A percentile compares a stretch with the other conserved stretches of the same genome.
Conservation (phyloP, 352 stramenopile genomes). For the Phytophthora podocarpi region DNA sequence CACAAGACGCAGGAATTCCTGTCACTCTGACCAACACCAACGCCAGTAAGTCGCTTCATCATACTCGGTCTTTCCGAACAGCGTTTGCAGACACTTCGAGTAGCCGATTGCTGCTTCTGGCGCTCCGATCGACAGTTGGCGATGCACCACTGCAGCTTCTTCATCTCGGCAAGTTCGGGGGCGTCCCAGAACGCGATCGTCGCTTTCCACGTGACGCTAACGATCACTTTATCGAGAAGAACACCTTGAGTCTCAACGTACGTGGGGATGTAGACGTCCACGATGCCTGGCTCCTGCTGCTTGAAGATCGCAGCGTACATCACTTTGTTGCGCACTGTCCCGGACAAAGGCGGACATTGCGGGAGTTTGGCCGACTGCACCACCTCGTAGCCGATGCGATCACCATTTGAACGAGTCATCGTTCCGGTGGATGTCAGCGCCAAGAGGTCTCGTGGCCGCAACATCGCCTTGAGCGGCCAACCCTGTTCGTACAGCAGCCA, state of each 20-base stretch:
- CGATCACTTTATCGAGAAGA: constrained; percentile 20
- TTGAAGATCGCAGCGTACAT: constrained; percentile 36
- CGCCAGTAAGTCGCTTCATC: no score
- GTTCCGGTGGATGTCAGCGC: constrained; percentile 37
- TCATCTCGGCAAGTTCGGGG: constrained; percentile 23
- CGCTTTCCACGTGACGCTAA: constrained; percentile 16
- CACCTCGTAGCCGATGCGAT: constrained; percentile 52
- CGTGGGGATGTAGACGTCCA: constrained; percentile 29
- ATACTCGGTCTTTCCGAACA: no score
- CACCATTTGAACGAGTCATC: constrained; percentile 31
- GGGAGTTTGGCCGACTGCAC: constrained; percentile 43
- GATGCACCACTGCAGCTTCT: constrained; percentile 32
- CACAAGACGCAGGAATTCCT: no score
- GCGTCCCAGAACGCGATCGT: constrained; percentile 21
- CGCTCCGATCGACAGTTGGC: no score
- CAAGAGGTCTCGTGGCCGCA: constrained; percentile 41
- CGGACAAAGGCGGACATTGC: constrained; percentile 16
- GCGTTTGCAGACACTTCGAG: constrained; percentile 15
- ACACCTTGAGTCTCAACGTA: constrained; percentile 19
- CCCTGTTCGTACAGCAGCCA: constrained; percentile 38
- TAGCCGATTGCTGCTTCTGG: no score
- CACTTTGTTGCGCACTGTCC: constrained; percentile 17
- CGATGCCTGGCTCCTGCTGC: constrained; percentile 19
- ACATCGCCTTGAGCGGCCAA: constrained; percentile 29
- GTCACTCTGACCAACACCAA: no score